phyloP scores from a whole-genome alignment of 495 filamentous ascomycete species.

The Tricharina praecox region DNA sequence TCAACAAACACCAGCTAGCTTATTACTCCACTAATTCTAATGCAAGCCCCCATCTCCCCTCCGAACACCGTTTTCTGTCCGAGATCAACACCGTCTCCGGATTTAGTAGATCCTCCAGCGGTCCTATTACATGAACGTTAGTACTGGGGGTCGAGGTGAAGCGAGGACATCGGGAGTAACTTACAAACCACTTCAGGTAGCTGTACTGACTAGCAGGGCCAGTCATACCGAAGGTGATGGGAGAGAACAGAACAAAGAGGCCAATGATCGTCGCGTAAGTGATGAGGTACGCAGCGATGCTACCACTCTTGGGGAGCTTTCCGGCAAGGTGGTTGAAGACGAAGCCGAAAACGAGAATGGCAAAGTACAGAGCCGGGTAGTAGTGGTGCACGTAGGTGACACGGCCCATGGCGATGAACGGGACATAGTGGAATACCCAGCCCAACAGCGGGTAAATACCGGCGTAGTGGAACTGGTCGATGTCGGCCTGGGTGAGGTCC shows the following conservation, averaged over 20 bases:
- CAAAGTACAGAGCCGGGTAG: slow-evolving; percentile 97
- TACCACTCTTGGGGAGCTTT: slow-evolving; percentile 39
- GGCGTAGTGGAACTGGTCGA: slow-evolving; percentile 86
- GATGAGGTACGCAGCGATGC: slow-evolving; percentile 47
- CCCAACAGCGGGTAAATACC: slow-evolving; percentile 82
- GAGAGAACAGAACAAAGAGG: slow-evolving; percentile 74
- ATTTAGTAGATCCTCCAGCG: slow-evolving; percentile 37
- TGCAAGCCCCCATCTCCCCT: neutral
- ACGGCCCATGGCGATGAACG: slow-evolving; percentile 92
- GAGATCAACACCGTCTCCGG: neutral
- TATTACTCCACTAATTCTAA: neutral
- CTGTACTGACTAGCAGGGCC: slow-evolving; percentile 66
- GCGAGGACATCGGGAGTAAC: slow-evolving; percentile 16
- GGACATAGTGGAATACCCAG: slow-evolving; percentile 91
- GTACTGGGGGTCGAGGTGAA: slow-evolving; percentile 33
- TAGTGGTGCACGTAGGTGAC: slow-evolving; percentile 99
- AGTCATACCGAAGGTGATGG: slow-evolving; percentile 93
- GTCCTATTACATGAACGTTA: slow-evolving; percentile 31
- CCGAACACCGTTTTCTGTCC: neutral
- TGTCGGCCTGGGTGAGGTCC: slow-evolving; percentile 60
- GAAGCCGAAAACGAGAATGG: slow-evolving; percentile 79
- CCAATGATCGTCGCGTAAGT: slow-evolving; percentile 58
- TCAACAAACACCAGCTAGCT: neutral
- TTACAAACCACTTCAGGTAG: slow-evolving; percentile 80
- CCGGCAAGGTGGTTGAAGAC: slow-evolving; percentile 65